A percentile compares a stretch with the other conserved stretches of the same genome.
Conservation (phyloP, 2,329 filamentous ascomycete genomes). For the Monilinia aucupariae region DNA sequence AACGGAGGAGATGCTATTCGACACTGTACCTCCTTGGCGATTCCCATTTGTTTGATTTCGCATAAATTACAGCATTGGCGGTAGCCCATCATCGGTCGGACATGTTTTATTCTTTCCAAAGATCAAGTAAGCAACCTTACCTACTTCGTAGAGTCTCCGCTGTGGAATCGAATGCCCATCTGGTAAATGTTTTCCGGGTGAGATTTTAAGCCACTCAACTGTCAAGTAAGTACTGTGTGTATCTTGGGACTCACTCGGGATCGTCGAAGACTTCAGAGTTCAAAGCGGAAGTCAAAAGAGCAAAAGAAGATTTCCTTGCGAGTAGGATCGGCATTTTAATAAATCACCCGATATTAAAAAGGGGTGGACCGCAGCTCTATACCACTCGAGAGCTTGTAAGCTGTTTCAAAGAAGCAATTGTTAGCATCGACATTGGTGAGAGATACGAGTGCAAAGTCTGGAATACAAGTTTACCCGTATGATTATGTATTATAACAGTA, state of each 20-base stretch:
- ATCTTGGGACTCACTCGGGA: too few species aligned
- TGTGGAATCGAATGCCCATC: background rate
- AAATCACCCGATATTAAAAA: background rate
- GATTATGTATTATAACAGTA: too few species aligned
- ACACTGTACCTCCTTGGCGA: too few species aligned
- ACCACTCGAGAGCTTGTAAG: background rate
- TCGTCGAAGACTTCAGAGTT: too few species aligned
- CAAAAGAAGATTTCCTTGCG: background rate
- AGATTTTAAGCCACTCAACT: background rate
- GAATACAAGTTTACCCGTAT: too few species aligned
- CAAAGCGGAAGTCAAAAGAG: background rate
- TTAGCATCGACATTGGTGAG: background rate
- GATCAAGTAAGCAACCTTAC: background rate
- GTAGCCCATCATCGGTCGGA: background rate
- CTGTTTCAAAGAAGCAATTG: background rate
- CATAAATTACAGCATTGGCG: background rate
- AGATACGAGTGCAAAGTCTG: too few species aligned
- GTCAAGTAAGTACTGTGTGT: too few species aligned
- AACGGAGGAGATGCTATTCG: too few species aligned
- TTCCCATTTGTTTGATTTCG: too few species aligned
- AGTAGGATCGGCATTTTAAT: background rate
- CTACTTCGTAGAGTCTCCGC: background rate
- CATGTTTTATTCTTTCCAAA: background rate
- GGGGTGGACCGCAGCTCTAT: too few species aligned
- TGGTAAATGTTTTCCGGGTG: background rate